Evolutionary conservation across 106 monocot species (phyloP), one percentile per base, ranked within the genome.

Genomic region (Amphibolis antarctica): DNA sequence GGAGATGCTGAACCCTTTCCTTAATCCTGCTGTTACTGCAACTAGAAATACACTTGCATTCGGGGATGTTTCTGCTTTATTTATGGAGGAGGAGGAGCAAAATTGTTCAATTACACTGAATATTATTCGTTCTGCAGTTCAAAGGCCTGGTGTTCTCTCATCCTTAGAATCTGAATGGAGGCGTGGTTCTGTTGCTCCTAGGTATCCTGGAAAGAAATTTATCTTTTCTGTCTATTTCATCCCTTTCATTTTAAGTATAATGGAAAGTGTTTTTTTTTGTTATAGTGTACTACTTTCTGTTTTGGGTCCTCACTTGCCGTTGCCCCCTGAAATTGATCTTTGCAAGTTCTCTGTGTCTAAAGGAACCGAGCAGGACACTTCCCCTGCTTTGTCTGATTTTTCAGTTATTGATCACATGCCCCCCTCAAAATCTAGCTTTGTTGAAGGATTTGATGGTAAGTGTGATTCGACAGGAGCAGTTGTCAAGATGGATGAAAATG

Each of bases 1-100:
- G 63, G 96, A 96, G 77, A 96, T 96, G 96, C 74, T 96, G n/a
- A 90, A 96, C 64, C 84, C 84, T 53, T 90, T 96, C 75, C 80
- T 96, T 20, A 80, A 90, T 66, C 90, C 90, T 56, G 75, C 79
- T 23, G 69, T 86, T 46, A 70, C 46, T 67, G 30, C 70, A 17
- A 59, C 62, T 15, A 82, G 80, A 44, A 75, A 72, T 69, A 70
- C 82, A 36, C 77, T 75, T 71, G 66, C 77, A 64, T 90, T 82
- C 80, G 84, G 83, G 51, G 86, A 76, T 68, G 74, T 66, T 9
- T 84, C 89, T 64, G 59, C 66, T 43, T 53, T 78, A 55, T 69
- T 80, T 55, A 59, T 65, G 46, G 84, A 84, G 54, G 79, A 86
- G 46, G 73, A 92, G 67, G 76, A 90, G 59, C 75, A 70, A 29